Conservation (phyloP, 2,329 filamentous ascomycete species). For the Beauveria brongniartii region DNA sequence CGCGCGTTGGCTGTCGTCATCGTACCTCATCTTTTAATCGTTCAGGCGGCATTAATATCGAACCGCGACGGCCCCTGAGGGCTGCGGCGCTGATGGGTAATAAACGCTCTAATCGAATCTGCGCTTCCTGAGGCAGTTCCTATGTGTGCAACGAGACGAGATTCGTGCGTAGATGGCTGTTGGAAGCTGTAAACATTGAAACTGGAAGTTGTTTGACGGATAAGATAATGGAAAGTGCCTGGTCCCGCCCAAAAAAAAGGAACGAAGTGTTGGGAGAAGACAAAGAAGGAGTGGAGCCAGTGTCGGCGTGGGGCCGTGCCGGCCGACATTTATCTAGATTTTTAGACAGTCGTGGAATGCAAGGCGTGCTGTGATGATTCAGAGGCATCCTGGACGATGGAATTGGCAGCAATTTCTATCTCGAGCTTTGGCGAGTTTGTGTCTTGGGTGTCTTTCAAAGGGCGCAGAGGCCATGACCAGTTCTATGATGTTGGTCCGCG, state of each 20-base stretch:
- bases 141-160: neutral
- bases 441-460: too few relatives aligned
- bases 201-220: neutral
- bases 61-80: neutral
- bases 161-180: neutral
- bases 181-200: neutral
- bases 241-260: neutral
- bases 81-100: neutral
- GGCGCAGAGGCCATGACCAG: too few relatives aligned
- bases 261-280: neutral
- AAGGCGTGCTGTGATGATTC: neutral
- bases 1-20: neutral
- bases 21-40: slow-evolving; percentile 53
- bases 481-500: too few relatives aligned
- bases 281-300: neutral
- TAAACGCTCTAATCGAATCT: neutral
- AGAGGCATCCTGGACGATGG: neutral
- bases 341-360: neutral
- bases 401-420: neutral
- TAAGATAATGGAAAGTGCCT: neutral
- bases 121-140: too few relatives aligned
- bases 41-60: slow-evolving; percentile 34
- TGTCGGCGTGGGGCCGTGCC: neutral
- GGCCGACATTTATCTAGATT: neutral
- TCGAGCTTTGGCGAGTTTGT: neutral